Base-by-base conservation (phyloP, 2,329 filamentous ascomycete species). In the Ophiostoma triangulosporum region DNA sequence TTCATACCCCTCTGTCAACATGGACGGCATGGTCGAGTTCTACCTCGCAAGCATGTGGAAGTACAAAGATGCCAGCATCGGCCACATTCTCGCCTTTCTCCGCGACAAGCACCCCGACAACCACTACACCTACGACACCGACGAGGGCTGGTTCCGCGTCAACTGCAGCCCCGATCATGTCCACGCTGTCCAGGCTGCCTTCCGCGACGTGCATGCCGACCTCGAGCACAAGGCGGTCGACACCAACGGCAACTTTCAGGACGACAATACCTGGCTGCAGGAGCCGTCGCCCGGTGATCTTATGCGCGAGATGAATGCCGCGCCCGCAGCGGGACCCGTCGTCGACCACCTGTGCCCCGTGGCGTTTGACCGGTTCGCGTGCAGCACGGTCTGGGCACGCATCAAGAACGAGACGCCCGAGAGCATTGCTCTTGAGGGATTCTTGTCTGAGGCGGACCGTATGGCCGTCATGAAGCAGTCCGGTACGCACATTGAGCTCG, bases 11-110 rank as follows among this genome's bases (percentile, higher is more conserved):
- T 5, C 24, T 6, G 15, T 29, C 26, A 56, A 17, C 38, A 57
- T 57, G 56, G 53, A 54, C 2, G 26, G 31, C 20, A 17, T 24
- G 3, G 49, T 51, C 20, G 61, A 64, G 51, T 60, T 65, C 49
- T 64, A 62, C 46, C 35, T 65, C 9, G 26, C 57, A 6, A 61
- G 58, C 27, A 43, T 65, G 32, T 66, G 64, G 63, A 33, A 54
- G 2, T 66, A 61, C 55, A 58, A 54, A 6, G 55, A 58, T 5
- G 57, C 54, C 6, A 61, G 59, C 14, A 51, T 62, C 29, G 50
- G 57, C 6, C 54, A 55, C 22, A 49, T 66, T 1, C 54, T 65
- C 11, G 38, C 57, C 1, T 45, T 45, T 0, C 50, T 66, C 15
- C 48, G 54, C 12, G 29, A 20, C 5, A 27, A 55, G 12, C 36